Evolutionary conservation across 163 green algal species (phyloP), one percentile per base, ranked within the genome.

Genomic region (Scenedesmus sp.): DNA sequence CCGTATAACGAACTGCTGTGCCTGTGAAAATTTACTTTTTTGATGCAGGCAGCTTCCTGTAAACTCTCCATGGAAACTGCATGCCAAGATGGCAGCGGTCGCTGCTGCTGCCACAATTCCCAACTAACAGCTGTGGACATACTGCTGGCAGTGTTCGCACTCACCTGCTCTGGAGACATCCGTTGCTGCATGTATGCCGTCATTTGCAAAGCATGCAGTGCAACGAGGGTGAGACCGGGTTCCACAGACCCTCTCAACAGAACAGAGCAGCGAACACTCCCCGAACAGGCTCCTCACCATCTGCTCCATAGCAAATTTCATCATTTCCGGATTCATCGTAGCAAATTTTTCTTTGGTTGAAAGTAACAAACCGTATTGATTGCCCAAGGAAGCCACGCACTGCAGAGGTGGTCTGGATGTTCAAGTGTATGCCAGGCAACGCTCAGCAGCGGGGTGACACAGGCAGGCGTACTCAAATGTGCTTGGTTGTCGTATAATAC

Each of bases 111-210:
- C 65, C 30, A 9, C 65, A 76, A 76, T 30, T 76, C 7, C 65
- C 65, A 76, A 76, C 65, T 24, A 37, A 37, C 65, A 76, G 30
- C 9, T 40, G 30, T 76, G 30, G 3, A 0, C 7, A 37, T 37
- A 30, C 65, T 76, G 65, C 30, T 22, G 9, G 5, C n/a, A 33
- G 44, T 24, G 15, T 20, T 10, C 13, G 15, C 46, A 65, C 79
- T 80, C 44, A 87, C 79, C 51, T 91, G 88, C 44, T 92, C 88
- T 33, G 88, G 88, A 12, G 80, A 83, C 88, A 92, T 92, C 46
- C 49, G 49, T 81, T 82, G 43, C 81, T 87, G 59, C 56, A 81
- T 10, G 22, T 88, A 24, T 16, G 6, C n/a, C n/a, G n/a, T n/a
- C n/a, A n/a, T n/a, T 33, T 20, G 35, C 53, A 79, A 42, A 35